These are phyloP conservation scores for Purpureocillium lavendulum DNA, from an alignment of 2,329 filamentous ascomycete genomes.

Conservation along the genomic window DNA sequence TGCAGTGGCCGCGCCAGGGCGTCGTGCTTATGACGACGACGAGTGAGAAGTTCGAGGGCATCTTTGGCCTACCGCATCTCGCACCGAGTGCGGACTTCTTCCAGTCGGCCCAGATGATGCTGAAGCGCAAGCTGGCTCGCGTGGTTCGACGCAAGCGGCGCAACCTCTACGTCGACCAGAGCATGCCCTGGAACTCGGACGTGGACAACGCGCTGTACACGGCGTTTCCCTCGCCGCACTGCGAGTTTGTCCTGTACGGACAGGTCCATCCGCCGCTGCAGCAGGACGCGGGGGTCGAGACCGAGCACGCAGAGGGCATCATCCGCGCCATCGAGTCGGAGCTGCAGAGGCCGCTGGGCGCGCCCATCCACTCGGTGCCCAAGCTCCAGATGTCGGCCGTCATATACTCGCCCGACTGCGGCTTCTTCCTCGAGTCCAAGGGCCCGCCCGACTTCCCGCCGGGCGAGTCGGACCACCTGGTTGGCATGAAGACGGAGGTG, in stretches of 20 bases:
- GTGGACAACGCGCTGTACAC: constrained; percentile 52
- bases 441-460: constrained; percentile 49
- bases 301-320: constrained; percentile 25
- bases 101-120: constrained; percentile 49
- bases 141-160: constrained; percentile 58
- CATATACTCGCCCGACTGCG: constrained; percentile 61
- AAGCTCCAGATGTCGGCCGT: constrained; percentile 53
- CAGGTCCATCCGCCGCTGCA: constrained; percentile 58
- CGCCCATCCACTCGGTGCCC: constrained; percentile 45
- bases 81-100: constrained; percentile 51
- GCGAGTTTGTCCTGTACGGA: constrained; percentile 81
- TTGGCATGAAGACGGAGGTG: constrained; percentile 53
- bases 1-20: constrained; percentile 79
- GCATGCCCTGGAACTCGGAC: constrained; percentile 70
- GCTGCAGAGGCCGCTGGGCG: constrained; percentile 52
- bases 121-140: constrained; percentile 65
- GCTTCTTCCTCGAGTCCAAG: constrained; percentile 56
- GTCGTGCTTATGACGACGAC: constrained; percentile 77
- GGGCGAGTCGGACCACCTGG: constrained; percentile 44
- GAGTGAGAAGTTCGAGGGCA: constrained; percentile 88
- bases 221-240: constrained; percentile 58
- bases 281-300: constrained; percentile 21
- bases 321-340: constrained; percentile 53
- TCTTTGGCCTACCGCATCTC: constrained; percentile 83
- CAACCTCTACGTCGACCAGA: constrained; percentile 43